Evolutionary conservation across 129 eudicot genomes (phyloP).

Genomic region (Pittosporum tobira): DNA sequence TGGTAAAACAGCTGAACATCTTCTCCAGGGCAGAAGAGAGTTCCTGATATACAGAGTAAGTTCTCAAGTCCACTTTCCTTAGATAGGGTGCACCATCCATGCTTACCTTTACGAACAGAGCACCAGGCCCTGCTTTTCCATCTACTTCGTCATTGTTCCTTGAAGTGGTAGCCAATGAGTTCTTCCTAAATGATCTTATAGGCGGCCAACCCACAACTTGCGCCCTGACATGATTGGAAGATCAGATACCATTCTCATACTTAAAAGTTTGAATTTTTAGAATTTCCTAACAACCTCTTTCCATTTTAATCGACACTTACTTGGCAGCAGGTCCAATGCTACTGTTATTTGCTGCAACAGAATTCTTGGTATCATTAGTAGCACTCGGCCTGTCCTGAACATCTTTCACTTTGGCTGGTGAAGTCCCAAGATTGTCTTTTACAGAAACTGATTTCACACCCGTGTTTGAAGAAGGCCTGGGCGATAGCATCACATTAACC

Average conservation of each 20-base stretch:
- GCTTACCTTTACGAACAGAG: slow-evolving; percentile 68
- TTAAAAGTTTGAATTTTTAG: slow-evolving; percentile 1
- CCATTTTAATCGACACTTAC: slow-evolving; percentile 32
- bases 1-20: slow-evolving; percentile 70
- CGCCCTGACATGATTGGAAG: slow-evolving; percentile 30
- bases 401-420: slow-evolving; percentile 21
- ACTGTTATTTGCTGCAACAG: slow-evolving; percentile 14
- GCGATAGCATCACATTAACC: slow-evolving; percentile 24
- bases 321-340: slow-evolving; percentile 50
- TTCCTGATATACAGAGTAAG: slow-evolving; percentile 48
- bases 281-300: background rate
- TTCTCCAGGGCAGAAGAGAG: slow-evolving; percentile 79
- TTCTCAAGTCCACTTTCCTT: slow-evolving; percentile 65
- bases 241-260: slow-evolving; percentile 2
- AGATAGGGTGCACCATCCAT: no score
- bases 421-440: slow-evolving; percentile 22
- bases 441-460: slow-evolving; percentile 14
- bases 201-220: slow-evolving; percentile 86
- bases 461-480: slow-evolving; percentile 15
- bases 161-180: slow-evolving; percentile 48
- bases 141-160: slow-evolving; percentile 60
- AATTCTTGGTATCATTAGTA: slow-evolving; percentile 19
- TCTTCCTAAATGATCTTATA: slow-evolving; percentile 65
- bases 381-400: slow-evolving; percentile 20
- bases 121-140: slow-evolving; percentile 43